Conservation (phyloP, 441 rosid species). For the Syzygium syzygioides region DNA sequence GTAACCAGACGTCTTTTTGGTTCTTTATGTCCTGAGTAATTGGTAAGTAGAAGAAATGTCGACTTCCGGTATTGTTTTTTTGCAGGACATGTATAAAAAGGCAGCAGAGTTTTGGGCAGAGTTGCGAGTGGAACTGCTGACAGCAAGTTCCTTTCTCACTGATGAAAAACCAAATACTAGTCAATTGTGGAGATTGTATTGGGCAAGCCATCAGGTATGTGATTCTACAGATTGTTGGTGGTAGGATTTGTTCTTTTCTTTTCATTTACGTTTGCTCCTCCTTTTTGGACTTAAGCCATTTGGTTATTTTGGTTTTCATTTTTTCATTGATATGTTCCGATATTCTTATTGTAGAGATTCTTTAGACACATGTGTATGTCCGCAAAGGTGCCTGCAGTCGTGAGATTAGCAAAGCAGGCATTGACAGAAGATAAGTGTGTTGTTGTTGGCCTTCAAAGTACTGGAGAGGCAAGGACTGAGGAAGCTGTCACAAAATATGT, state of each 20-base stretch:
- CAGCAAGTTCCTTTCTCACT: slow-evolving; percentile 84
- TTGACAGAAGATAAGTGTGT: slow-evolving; percentile 76
- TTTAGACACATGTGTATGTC: slow-evolving; percentile 99
- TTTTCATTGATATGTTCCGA: neutral
- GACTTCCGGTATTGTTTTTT: neutral
- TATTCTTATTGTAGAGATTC: slow-evolving; percentile 62
- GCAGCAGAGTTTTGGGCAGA: slow-evolving; percentile 99
- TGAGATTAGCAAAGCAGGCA: slow-evolving; percentile 84
- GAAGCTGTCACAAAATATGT: slow-evolving; percentile 99
- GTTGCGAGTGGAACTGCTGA: slow-evolving; percentile 89
- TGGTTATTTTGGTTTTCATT: neutral
- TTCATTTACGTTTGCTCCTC: neutral
- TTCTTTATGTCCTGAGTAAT: slow-evolving; percentile 4
- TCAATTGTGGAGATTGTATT: slow-evolving; percentile 96
- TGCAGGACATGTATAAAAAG: slow-evolving; percentile 84
- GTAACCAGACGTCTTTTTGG: neutral
- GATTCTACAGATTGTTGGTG: slow-evolving; percentile 9
- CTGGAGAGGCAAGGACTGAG: slow-evolving; percentile 99
- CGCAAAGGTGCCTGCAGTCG: slow-evolving; percentile 94
- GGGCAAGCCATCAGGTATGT: slow-evolving; percentile 99
- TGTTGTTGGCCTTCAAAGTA: slow-evolving; percentile 98
- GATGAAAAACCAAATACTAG: slow-evolving; percentile 78
- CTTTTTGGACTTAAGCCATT: neutral
- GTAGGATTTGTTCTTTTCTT: neutral
- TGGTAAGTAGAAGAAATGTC: neutral